Conservation (phyloP, 441 rosid genomes). For the Rhodomyrtus psidioides region DNA sequence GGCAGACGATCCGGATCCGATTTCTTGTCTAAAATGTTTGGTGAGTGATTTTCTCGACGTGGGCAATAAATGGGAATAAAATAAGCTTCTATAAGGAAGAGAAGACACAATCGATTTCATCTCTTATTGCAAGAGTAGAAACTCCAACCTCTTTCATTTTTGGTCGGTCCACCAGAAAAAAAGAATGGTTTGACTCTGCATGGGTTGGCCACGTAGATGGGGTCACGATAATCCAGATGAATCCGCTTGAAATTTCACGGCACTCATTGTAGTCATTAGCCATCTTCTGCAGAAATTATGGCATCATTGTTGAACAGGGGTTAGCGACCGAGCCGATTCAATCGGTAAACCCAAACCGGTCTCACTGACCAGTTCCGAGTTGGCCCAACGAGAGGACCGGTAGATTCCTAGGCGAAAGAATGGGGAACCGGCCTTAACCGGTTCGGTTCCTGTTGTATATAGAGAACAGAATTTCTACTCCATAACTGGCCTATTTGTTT, state of each 20-base stretch:
- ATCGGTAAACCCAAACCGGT: accelerated
- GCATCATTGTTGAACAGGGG: neutral
- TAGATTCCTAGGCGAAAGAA: neutral
- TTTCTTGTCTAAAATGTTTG: neutral
- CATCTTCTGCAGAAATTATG: neutral
- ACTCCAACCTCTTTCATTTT: neutral
- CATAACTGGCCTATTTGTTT: neutral
- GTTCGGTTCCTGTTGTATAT: neutral
- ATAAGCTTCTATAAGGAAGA: neutral
- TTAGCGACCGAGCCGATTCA: neutral
- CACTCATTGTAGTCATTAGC: neutral
- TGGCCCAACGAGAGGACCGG: accelerated
- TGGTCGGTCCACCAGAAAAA: neutral
- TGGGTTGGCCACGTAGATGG: neutral
- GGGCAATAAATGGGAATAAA: neutral
- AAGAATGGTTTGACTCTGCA: neutral
- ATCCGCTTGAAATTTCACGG: neutral
- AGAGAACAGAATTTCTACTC: neutral
- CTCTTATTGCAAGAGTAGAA: neutral
- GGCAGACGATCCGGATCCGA: too few relatives aligned
- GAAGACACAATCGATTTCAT: neutral
- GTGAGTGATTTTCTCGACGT: neutral
- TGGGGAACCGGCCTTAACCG: accelerated
- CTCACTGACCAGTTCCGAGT: neutral
- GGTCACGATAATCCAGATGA: neutral